Evolutionary conservation across 768 basidiomycete species (phyloP).

Genomic region (Amanita rimosa): DNA sequence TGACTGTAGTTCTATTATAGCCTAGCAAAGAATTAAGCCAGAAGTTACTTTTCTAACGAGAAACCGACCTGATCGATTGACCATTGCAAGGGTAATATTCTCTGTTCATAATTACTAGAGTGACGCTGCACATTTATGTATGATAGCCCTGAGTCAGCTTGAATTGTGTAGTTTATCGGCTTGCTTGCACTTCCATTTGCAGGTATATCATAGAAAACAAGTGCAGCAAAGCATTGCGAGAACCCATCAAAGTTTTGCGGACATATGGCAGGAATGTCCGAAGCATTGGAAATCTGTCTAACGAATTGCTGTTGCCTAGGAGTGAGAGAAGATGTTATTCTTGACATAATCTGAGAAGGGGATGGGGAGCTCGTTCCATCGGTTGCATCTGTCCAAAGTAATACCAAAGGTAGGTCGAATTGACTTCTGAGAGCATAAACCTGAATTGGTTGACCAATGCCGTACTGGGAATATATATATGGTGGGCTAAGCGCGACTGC

Average conservation of each 20-base stretch:
- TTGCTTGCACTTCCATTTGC: conserved; percentile 17
- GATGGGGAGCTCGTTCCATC: conserved; percentile 42
- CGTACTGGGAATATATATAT: conserved; percentile 31
- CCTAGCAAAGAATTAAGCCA: conserved; percentile 24
- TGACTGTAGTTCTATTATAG: conserved; percentile 60
- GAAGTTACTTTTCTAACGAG: neutral
- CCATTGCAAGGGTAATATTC: conserved; percentile 67
- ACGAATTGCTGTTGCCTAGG: conserved; percentile 35
- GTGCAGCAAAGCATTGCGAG: conserved; percentile 60
- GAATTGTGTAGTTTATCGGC: conserved; percentile 57
- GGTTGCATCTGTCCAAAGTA: conserved; percentile 65
- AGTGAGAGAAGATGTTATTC: conserved; percentile 42
- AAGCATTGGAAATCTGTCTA: conserved; percentile 31
- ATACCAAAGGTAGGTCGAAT: conserved; percentile 39
- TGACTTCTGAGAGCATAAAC: conserved; percentile 33
- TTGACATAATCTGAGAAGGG: conserved; percentile 47
- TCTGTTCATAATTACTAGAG: conserved; percentile 54
- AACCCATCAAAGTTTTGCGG: conserved; percentile 65
- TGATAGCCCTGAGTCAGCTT: conserved; percentile 51
- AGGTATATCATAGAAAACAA: conserved; percentile 52
- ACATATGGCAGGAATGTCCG: conserved; percentile 44
- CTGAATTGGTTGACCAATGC: conserved; percentile 45
- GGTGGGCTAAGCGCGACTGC: neutral
- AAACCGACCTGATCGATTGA: conserved; percentile 54
- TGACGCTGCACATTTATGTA: conserved; percentile 59